A percentile compares a stretch with the other conserved stretches of the same genome.
Conservation (phyloP, 2,329 filamentous ascomycete species). For the Arthrobotrys pseudoclavata region DNA sequence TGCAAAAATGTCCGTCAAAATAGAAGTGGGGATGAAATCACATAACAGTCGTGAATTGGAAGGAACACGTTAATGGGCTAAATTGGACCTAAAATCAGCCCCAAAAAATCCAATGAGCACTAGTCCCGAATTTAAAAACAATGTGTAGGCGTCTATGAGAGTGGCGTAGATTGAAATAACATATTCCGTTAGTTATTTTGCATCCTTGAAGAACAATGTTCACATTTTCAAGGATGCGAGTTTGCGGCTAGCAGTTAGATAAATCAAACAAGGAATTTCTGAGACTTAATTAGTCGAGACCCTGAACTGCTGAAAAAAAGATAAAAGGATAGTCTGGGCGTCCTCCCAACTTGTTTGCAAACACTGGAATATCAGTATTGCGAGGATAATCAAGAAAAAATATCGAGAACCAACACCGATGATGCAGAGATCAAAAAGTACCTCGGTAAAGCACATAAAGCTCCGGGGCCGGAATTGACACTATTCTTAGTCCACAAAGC, state of each 20-base stretch:
- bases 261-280: neutral
- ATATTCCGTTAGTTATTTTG: neutral
- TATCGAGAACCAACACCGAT: slow-evolving; percentile 9
- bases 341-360: slow-evolving; percentile 16
- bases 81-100: too few relatives aligned
- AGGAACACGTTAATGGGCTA: too few relatives aligned
- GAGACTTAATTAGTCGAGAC: too few relatives aligned
- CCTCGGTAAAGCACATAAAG: slow-evolving; percentile 3
- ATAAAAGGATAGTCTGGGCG: neutral
- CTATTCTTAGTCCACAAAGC: slow-evolving; percentile 35
- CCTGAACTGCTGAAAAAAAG: too few relatives aligned
- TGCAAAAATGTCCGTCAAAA: too few relatives aligned
- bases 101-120: too few relatives aligned
- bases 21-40: too few relatives aligned
- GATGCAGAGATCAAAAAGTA: slow-evolving; percentile 17
- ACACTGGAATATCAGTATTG: slow-evolving; percentile 8
- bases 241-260: neutral
- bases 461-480: neutral
- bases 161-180: too few relatives aligned
- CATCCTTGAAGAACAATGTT: neutral
- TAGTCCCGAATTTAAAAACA: too few relatives aligned
- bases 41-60: too few relatives aligned
- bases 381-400: neutral
- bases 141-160: too few relatives aligned
- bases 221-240: neutral